Percentiles rank a stretch among this genome's conserved stretches.
Conservation (phyloP, 352 stramenopile genomes). For the Halophytophthora batemanensis region DNA sequence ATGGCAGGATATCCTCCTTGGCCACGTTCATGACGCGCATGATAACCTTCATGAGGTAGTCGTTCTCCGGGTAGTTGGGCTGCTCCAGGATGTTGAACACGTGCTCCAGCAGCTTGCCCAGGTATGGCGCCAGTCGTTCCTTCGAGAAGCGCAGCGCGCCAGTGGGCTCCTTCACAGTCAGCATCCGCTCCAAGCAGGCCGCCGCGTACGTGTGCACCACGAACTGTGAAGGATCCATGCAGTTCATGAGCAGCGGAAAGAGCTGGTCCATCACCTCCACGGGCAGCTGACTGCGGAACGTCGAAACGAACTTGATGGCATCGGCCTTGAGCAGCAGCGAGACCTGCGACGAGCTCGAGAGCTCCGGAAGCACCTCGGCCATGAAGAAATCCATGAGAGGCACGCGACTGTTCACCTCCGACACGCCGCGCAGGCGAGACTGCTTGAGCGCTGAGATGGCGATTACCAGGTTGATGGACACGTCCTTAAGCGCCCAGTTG, state of each 20-base stretch:
- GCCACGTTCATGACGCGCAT: slow-evolving; percentile 94
- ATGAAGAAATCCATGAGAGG: slow-evolving; percentile 98
- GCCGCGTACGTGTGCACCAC: slow-evolving; percentile 99
- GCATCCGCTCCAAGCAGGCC: slow-evolving; percentile 93
- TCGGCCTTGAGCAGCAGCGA: slow-evolving; percentile 96
- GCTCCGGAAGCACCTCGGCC: slow-evolving; percentile 90
- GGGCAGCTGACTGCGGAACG: slow-evolving; percentile 96
- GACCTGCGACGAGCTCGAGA: slow-evolving; percentile 80
- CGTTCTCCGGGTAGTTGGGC: slow-evolving; percentile 94
- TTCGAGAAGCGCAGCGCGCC: slow-evolving; percentile 74
- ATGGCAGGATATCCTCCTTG: slow-evolving; percentile 90
- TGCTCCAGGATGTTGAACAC: slow-evolving; percentile 96
- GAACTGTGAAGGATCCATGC: slow-evolving; percentile 80
- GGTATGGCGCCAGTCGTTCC: slow-evolving; percentile 86
- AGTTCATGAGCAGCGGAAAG: slow-evolving; percentile 91
- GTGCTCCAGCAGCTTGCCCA: slow-evolving; percentile 92
- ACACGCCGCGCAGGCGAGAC: slow-evolving; percentile 91
- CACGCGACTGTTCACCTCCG: slow-evolving; percentile 92
- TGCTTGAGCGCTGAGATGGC: slow-evolving; percentile 94
- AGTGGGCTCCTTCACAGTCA: slow-evolving; percentile 92
- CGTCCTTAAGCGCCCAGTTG: slow-evolving; percentile 96
- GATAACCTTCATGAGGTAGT: slow-evolving; percentile 99
- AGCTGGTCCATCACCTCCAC: slow-evolving; percentile 91
- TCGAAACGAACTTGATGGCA: slow-evolving; percentile 98
- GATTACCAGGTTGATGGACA: slow-evolving; percentile 95